Evolutionary conservation across 2,329 filamentous ascomycete species (phyloP).

Genomic region (Monilinia aucupariae): DNA sequence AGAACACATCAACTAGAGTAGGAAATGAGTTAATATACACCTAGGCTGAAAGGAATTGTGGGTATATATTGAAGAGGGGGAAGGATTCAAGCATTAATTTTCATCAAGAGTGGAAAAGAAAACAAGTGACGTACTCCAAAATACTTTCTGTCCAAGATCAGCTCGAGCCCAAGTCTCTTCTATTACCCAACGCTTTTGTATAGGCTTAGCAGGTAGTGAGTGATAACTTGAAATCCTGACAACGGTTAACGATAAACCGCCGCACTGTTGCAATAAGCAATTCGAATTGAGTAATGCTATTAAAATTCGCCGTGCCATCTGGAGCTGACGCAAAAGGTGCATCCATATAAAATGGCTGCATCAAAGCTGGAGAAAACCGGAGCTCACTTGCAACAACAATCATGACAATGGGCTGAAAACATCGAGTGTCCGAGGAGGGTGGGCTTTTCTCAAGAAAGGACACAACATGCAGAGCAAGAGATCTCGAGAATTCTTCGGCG

Average conservation of each 20-base stretch:
- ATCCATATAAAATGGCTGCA: not conserved
- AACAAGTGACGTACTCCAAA: constrained; percentile 22
- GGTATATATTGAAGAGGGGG: not conserved
- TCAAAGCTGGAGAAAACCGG: constrained; percentile 22
- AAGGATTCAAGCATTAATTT: not conserved
- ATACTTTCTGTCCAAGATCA: constrained; percentile 26
- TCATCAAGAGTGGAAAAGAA: not conserved
- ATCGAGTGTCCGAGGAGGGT: constrained; percentile 28
- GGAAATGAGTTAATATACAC: not conserved
- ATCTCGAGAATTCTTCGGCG: constrained; percentile 29
- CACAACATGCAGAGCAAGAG: constrained; percentile 29
- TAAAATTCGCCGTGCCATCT: constrained; percentile 18
- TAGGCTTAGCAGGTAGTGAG: constrained; percentile 31
- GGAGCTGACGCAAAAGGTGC: constrained; percentile 11
- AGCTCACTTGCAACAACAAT: constrained; percentile 29
- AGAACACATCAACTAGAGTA: constrained; percentile 11
- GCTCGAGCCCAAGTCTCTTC: constrained; percentile 30
- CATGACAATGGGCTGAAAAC: constrained; percentile 31
- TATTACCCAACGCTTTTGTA: constrained; percentile 27
- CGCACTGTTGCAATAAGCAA: constrained; percentile 30
- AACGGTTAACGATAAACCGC: constrained; percentile 26
- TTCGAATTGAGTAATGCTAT: constrained; percentile 27
- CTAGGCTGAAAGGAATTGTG: not conserved
- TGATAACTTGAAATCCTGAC: constrained; percentile 30
- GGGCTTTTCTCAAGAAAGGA: constrained; percentile 30